These are phyloP conservation scores for Kazachstania sp. DNA, from an alignment of 1,139 yeast genomes.

Conservation along the genomic window DNA sequence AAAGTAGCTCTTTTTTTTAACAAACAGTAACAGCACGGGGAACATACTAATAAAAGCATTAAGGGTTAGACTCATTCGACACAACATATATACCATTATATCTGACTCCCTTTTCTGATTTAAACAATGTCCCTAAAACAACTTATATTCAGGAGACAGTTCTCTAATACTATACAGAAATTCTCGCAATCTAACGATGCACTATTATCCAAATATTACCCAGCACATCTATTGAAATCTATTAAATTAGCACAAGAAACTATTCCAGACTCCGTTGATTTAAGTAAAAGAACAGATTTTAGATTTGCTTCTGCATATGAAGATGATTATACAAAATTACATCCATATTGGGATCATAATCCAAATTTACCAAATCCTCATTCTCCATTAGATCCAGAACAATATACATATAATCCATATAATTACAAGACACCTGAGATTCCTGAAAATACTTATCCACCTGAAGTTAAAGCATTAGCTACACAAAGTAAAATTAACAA, in stretches of 20 bases:
- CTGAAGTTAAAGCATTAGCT: constrained; percentile 8
- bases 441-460: constrained; percentile 20
- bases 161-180: constrained; percentile 5
- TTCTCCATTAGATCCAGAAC: constrained; percentile 25
- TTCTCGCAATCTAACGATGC: constrained; percentile 13
- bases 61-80: too few species aligned
- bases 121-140: neutral
- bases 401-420: constrained; percentile 31
- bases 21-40: too few species aligned
- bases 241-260: constrained; percentile 72
- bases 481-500: constrained; percentile 18
- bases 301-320: constrained; percentile 54
- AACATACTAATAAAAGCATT: too few species aligned
- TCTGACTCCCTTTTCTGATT: too few species aligned
- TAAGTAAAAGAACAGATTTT: constrained; percentile 26
- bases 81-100: too few species aligned
- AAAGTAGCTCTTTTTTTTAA: too few species aligned
- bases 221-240: constrained; percentile 51
- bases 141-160: constrained; percentile 8
- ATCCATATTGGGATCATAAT: constrained; percentile 50
- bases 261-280: constrained; percentile 42
- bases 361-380: constrained; percentile 34
- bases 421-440: constrained; percentile 24
- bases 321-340: constrained; percentile 50
- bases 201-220: constrained; percentile 20